A percentile compares a stretch with the other conserved stretches of the same genome.
These are phyloP conservation scores for Penicillium sp. DNA, from an alignment of 2,329 filamentous ascomycete species.

Conservation along the genomic window DNA sequence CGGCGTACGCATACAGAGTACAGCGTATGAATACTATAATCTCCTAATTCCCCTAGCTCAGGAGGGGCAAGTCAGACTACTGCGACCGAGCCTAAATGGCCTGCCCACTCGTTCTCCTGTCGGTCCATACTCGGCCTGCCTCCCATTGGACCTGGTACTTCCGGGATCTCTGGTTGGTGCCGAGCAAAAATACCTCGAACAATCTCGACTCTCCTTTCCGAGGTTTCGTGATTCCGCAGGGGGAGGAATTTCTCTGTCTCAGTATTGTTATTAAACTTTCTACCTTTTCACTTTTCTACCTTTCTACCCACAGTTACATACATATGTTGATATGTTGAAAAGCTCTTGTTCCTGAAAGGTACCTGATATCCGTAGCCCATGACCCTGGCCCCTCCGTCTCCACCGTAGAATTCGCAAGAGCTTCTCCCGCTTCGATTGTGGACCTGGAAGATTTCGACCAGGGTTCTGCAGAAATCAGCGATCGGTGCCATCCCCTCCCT, in stretches of 20 bases:
- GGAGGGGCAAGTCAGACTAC: background rate
- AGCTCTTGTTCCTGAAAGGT: background rate
- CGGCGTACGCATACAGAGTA: too few relatives aligned
- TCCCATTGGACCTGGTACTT: conserved; percentile 12
- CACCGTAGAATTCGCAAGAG: conserved; percentile 33
- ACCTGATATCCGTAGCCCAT: background rate
- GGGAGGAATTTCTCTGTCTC: conserved; percentile 6
- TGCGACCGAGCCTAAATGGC: conserved; percentile 3
- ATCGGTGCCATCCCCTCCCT: conserved; percentile 8
- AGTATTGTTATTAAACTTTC: background rate
- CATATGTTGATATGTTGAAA: too few relatives aligned
- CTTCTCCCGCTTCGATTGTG: conserved; percentile 39
- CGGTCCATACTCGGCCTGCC: background rate
- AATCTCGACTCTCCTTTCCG: conserved; percentile 1
- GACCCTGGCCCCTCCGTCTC: conserved; percentile 26
- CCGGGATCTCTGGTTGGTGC: conserved; percentile 2
- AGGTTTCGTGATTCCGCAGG: conserved; percentile 1
- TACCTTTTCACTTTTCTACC: too few relatives aligned
- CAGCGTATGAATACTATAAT: background rate
- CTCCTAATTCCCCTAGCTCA: background rate
- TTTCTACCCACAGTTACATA: too few relatives aligned
- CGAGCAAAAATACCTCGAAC: conserved; percentile 1
- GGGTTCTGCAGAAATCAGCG: conserved; percentile 25
- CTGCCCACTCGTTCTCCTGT: background rate
- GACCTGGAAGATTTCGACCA: conserved; percentile 28